These are phyloP conservation scores for Podospora pseudocomata DNA, from an alignment of 495 filamentous ascomycete species.

Conservation along the genomic window DNA sequence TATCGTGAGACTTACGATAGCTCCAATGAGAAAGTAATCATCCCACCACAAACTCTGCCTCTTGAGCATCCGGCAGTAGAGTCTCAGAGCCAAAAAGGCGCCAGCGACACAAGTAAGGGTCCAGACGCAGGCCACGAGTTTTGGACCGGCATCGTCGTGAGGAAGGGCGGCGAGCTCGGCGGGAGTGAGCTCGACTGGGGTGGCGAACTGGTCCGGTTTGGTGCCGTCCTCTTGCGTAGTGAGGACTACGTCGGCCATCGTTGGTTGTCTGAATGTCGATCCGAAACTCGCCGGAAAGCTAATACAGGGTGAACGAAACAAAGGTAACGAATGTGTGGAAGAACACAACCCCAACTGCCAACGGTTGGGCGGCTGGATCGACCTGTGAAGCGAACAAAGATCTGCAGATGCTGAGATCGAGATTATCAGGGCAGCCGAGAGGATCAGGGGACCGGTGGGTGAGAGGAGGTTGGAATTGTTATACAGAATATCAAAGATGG, in stretches of 20 bases:
- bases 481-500: not conserved
- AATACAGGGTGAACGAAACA: not conserved
- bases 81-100: slow-evolving; percentile 31
- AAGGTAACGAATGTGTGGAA: not conserved
- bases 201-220: slow-evolving; percentile 22
- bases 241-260: not conserved
- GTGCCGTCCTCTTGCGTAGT: not conserved
- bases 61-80: slow-evolving; percentile 30
- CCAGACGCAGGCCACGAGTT: slow-evolving; percentile 30
- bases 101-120: slow-evolving; percentile 24
- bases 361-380: not conserved
- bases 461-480: not conserved
- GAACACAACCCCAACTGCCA: slow-evolving; percentile 1
- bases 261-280: not conserved
- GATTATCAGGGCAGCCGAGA: not conserved
- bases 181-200: slow-evolving; percentile 3
- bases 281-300: not conserved
- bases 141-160: slow-evolving; percentile 27
- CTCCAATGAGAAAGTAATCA: slow-evolving; percentile 30
- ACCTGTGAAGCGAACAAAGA: not conserved
- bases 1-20: slow-evolving; percentile 25
- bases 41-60: slow-evolving; percentile 32
- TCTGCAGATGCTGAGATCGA: not conserved
- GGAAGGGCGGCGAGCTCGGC: slow-evolving; percentile 21
- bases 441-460: not conserved